Percentiles rank a stretch among this genome's conserved stretches.
Evolutionary conservation across 352 stramenopile species (phyloP).

Genomic region (Pythium plurisporium): DNA sequence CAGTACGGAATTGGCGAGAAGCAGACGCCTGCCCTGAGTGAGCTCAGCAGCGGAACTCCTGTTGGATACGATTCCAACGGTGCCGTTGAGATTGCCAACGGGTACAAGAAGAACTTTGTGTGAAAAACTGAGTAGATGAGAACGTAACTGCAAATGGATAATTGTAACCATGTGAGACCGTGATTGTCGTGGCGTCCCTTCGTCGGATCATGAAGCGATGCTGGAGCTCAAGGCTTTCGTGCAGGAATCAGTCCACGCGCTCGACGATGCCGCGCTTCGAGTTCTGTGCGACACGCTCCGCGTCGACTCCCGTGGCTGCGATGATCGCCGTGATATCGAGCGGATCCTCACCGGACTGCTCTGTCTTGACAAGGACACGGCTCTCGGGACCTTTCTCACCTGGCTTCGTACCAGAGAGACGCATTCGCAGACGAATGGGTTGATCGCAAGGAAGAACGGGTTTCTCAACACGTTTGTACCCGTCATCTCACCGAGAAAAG

Average conservation of each 20-base stretch:
- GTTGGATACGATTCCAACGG: not conserved
- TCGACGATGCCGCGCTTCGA: slow-evolving; percentile 41
- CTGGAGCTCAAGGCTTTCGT: slow-evolving; percentile 60
- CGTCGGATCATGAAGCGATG: slow-evolving; percentile 23
- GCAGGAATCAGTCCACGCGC: slow-evolving; percentile 51
- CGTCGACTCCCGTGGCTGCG: slow-evolving; percentile 52
- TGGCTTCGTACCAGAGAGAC: slow-evolving; percentile 42
- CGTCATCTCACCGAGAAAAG: slow-evolving; percentile 25
- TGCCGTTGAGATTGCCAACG: slow-evolving; percentile 26
- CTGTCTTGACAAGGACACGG: slow-evolving; percentile 68
- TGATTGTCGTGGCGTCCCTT: not conserved
- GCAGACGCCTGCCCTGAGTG: not conserved
- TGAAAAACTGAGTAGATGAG: too few species aligned
- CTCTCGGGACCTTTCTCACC: slow-evolving; percentile 62
- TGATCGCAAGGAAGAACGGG: slow-evolving; percentile 28
- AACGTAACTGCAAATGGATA: not conserved
- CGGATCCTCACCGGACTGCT: slow-evolving; percentile 56
- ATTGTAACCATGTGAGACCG: not conserved
- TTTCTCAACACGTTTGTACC: slow-evolving; percentile 72
- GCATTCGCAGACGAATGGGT: slow-evolving; percentile 16
- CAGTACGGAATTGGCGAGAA: not conserved
- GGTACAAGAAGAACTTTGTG: slow-evolving; percentile 66
- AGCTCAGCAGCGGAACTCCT: not conserved
- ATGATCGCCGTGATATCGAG: slow-evolving; percentile 55
- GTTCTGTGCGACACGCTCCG: slow-evolving; percentile 56